Evolutionary conservation across 1,139 yeast genomes (phyloP).

Genomic region (Maudiozyma humilis): DNA sequence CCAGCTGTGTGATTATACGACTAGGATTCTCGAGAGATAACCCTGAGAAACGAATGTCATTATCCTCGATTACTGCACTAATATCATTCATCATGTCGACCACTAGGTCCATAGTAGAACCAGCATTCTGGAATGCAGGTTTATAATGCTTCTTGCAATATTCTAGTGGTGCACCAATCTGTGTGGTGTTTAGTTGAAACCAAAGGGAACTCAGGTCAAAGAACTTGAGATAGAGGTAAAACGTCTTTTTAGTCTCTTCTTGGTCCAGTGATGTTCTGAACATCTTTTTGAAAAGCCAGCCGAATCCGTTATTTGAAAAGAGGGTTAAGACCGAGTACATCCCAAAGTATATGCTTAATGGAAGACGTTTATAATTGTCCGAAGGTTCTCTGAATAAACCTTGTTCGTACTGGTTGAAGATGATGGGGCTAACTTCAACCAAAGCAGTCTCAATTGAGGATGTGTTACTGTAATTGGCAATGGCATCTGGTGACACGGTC

Average conservation of each 20-base stretch:
- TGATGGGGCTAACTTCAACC: slow-evolving; percentile 6
- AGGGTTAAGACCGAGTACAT: slow-evolving; percentile 10
- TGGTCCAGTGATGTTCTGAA: slow-evolving; percentile 7
- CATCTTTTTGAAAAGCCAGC: slow-evolving; percentile 12
- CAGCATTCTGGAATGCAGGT: background rate
- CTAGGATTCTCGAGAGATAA: background rate
- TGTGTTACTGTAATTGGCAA: slow-evolving; percentile 6
- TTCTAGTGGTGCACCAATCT: background rate
- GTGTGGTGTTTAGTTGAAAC: background rate
- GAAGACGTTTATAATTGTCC: background rate
- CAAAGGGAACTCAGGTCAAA: slow-evolving; percentile 7
- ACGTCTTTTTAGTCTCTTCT: slow-evolving; percentile 9
- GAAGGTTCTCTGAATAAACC: background rate
- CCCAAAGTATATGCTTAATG: slow-evolving; percentile 9
- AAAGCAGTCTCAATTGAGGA: slow-evolving; percentile 12
- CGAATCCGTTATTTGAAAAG: slow-evolving; percentile 11
- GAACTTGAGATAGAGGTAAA: slow-evolving; percentile 12
- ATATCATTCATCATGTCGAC: background rate
- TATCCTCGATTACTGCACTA: background rate
- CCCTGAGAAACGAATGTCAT: background rate
- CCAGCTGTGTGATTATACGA: background rate
- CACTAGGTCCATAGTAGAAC: background rate
- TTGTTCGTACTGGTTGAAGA: slow-evolving; percentile 9
- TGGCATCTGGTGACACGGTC: slow-evolving; percentile 7
- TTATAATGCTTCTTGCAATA: slow-evolving; percentile 3